Conservation (phyloP, 352 stramenopile species). For the Phytophthora multivora region DNA sequence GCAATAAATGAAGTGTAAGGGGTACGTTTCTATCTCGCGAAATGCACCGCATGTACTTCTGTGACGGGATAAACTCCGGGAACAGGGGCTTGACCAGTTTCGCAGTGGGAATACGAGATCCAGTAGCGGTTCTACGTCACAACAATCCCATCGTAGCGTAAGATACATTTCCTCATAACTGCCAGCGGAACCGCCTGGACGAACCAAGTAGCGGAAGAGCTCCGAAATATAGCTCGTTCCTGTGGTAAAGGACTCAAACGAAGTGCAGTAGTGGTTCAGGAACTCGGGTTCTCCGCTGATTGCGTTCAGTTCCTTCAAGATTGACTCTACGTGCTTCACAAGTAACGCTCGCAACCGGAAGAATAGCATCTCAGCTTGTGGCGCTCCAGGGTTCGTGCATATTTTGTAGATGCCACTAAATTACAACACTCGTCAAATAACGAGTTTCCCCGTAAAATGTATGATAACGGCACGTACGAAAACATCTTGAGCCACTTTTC, state of each 20-base stretch:
- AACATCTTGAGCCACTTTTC: conserved; percentile 90
- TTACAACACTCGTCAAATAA: not conserved
- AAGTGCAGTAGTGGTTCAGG: conserved; percentile 64
- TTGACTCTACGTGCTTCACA: conserved; percentile 65
- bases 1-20: not conserved
- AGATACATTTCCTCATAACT: not conserved
- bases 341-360: conserved; percentile 77
- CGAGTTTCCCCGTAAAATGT: not conserved
- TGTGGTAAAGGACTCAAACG: conserved; percentile 76
- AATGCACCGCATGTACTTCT: conserved; percentile 50
- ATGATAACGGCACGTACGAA: conserved; percentile 52
- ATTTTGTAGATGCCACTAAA: conserved; percentile 87
- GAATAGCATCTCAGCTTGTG: conserved; percentile 85
- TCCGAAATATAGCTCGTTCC: conserved; percentile 83
- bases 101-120: conserved; percentile 88
- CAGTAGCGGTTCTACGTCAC: conserved; percentile 78
- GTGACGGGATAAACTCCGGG: conserved; percentile 83
- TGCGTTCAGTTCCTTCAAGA: conserved; percentile 62
- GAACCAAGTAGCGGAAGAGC: conserved; percentile 81
- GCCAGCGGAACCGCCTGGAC: not conserved
- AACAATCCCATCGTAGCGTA: not conserved
- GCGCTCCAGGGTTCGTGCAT: conserved; percentile 80
- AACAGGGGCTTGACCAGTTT: conserved; percentile 83
- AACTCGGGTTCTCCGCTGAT: conserved; percentile 73
- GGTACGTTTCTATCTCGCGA: not conserved